Evolutionary conservation across 306 rosid genomes (phyloP).

Genomic region (Cajanus cajan): DNA sequence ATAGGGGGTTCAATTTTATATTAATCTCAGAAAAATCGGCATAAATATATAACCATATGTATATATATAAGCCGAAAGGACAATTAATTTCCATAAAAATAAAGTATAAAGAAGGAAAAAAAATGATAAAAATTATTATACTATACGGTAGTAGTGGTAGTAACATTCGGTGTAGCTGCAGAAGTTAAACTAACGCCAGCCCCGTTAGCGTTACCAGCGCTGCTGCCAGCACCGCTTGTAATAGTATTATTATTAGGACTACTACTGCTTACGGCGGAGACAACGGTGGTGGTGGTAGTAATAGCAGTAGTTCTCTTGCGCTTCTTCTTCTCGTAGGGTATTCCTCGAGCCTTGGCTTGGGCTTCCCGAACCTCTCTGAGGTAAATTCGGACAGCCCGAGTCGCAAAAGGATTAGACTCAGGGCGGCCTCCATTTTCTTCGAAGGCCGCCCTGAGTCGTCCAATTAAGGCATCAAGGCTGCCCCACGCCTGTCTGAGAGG

Average conservation of each 20-base stretch:
- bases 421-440: conserved; percentile 91
- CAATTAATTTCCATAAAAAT: conserved; percentile 34
- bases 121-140: conserved; percentile 25
- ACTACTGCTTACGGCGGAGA: background rate
- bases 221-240: background rate
- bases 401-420: conserved; percentile 84
- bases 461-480: conserved; percentile 92
- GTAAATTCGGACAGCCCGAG: conserved; percentile 84
- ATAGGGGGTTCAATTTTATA: conserved; percentile 8
- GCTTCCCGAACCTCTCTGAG: conserved; percentile 80
- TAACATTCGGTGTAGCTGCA: conserved; percentile 27
- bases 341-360: conserved; percentile 91
- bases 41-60: conserved; percentile 26
- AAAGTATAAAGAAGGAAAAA: background rate
- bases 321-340: conserved; percentile 92
- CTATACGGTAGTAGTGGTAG: conserved; percentile 41
- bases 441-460: conserved; percentile 90
- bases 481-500: conserved; percentile 96
- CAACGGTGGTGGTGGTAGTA: background rate
- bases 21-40: conserved; percentile 37
- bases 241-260: background rate
- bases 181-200: background rate
- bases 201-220: background rate
- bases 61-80: conserved; percentile 34
- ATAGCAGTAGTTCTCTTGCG: conserved; percentile 52